Evolutionary conservation across 768 basidiomycete species (phyloP), one percentile per base, ranked within the genome.

Genomic region (Chalciporus piperatus): DNA sequence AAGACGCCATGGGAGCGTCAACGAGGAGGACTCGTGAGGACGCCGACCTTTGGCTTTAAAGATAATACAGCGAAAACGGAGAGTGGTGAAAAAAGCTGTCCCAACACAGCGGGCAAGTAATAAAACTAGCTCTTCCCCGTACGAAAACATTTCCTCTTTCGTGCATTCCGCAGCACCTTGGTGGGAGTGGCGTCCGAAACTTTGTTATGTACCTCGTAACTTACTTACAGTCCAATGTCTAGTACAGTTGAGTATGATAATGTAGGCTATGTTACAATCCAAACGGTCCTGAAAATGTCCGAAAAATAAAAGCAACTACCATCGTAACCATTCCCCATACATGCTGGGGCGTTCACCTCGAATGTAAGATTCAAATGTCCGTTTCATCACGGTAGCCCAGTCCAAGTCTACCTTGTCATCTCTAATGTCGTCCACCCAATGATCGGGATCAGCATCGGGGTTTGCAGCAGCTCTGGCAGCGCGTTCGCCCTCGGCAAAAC

Each of bases 321-420:
- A 57, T 20, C 43, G 52, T 8, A 73, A 39, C 80, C 79, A 82
- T 72, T 94, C 92, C 30, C 92, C 92, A 69, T 94, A 94, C 89
- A 92, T 90, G 65, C 95, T 97, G 19, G 94, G 92, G 27, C 82
- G 71, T 69, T 97, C 93, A 2, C 85, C 88, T 6, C 94, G 77
- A 47, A 97, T 67, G 68, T 89, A 96, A 47, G 83, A 80, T 73
- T 98, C 95, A 66, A 96, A 95, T n/a, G 91, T 92, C 71, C 95
- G 76, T 74, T 98, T 98, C 52, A 96, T 67, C 41, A 96, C 93
- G 16, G 87, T 79, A 35, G 88, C 79, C 95, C 94, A 97, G 64
- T 86, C 83, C 48, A 92, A 70, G 67, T 93, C 91, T 22, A 81
- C 75, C 69, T 85, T 84, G 68, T 92, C 89, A 44, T 76, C 72